These are phyloP conservation scores for Boletus pseudo-olivaceus DNA, from an alignment of 768 basidiomycete species.

Conservation along the genomic window DNA sequence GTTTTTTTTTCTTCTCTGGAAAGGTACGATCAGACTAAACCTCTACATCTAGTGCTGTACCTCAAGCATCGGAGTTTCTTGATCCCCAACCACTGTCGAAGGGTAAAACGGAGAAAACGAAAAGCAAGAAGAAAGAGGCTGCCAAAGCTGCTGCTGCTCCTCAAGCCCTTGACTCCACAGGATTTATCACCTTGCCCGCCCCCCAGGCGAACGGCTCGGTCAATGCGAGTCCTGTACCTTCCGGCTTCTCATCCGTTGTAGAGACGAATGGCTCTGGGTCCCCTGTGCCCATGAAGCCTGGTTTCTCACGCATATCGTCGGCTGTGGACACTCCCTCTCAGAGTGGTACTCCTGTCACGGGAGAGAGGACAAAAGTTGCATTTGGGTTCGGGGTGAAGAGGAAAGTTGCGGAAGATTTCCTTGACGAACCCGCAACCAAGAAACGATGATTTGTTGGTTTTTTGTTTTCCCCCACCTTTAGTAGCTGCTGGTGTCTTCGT, in stretches of 20 bases:
- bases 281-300: slow-evolving; percentile 59
- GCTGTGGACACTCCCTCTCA: slow-evolving; percentile 47
- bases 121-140: slow-evolving; percentile 73
- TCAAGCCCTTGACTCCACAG: slow-evolving; percentile 46
- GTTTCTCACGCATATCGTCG: slow-evolving; percentile 74
- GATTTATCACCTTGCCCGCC: slow-evolving; percentile 73
- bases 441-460: slow-evolving; percentile 27
- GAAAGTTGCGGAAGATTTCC: slow-evolving; percentile 71
- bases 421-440: slow-evolving; percentile 66
- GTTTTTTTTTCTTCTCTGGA: slow-evolving; percentile 22
- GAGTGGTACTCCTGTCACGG: slow-evolving; percentile 52
- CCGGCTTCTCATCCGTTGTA: slow-evolving; percentile 31
- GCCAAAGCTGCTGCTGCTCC: slow-evolving; percentile 43
- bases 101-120: slow-evolving; percentile 78
- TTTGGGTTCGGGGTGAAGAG: slow-evolving; percentile 79
- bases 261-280: slow-evolving; percentile 44
- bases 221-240: slow-evolving; percentile 44
- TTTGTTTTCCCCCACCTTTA: background rate
- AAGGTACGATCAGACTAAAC: slow-evolving; percentile 1
- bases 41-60: slow-evolving; percentile 60
- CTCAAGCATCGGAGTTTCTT: slow-evolving; percentile 78
- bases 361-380: slow-evolving; percentile 70
- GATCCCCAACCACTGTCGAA: slow-evolving; percentile 79
- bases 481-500: background rate
- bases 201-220: slow-evolving; percentile 44